Percentiles rank a stretch among this genome's conserved stretches.
These are phyloP conservation scores for Ilex paraguariensis DNA, from an alignment of 305 asterid genomes.

Conservation along the genomic window DNA sequence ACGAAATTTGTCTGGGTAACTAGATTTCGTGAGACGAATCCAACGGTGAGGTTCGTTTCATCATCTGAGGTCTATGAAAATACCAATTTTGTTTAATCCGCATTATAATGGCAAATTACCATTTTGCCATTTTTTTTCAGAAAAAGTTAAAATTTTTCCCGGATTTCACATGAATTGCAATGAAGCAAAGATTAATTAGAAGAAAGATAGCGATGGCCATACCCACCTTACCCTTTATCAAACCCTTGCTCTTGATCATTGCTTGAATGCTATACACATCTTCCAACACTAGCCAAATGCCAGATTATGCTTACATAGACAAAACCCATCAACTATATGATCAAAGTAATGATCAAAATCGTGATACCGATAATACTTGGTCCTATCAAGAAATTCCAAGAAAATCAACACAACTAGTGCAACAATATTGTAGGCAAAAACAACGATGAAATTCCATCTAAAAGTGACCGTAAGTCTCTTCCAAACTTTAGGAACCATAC, in stretches of 20 bases:
- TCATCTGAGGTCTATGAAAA: too few relatives aligned
- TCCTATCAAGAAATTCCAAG: background rate
- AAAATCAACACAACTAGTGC: background rate
- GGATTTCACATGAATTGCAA: too few relatives aligned
- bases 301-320: too few relatives aligned
- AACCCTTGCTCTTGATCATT: slow-evolving; percentile 26
- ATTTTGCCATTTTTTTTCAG: too few relatives aligned
- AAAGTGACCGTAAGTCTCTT: slow-evolving; percentile 30
- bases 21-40: too few relatives aligned
- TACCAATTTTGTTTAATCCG: too few relatives aligned
- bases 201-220: slow-evolving; percentile 13
- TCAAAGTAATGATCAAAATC: background rate
- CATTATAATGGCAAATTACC: too few relatives aligned
- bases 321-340: slow-evolving; percentile 15
- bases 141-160: too few relatives aligned
- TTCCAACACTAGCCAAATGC: slow-evolving; percentile 37
- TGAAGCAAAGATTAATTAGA: too few relatives aligned
- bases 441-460: slow-evolving; percentile 16
- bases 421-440: slow-evolving; percentile 21
- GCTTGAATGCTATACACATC: slow-evolving; percentile 23
- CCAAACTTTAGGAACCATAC: slow-evolving; percentile 32
- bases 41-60: too few relatives aligned
- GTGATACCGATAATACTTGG: background rate
- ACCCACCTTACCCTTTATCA: slow-evolving; percentile 26
- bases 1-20: too few relatives aligned